A percentile compares a stretch with the other conserved stretches of the same genome.
Conservation (phyloP, 768 basidiomycete genomes). For the Cystobasidium tubakii region DNA sequence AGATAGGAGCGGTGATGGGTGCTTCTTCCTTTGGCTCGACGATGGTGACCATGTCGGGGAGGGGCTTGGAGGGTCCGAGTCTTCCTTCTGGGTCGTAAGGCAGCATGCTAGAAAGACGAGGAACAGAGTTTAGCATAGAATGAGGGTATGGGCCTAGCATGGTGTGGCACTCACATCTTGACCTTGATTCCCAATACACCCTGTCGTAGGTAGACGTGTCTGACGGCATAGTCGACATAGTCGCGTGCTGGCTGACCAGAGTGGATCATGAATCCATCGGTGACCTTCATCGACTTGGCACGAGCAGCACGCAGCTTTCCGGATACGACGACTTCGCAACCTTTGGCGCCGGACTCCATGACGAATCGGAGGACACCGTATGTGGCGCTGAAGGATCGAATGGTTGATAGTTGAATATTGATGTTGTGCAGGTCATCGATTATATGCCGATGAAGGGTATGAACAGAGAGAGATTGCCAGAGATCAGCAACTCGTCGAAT, state of each 20-base stretch:
- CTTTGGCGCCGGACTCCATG: slow-evolving; percentile 99
- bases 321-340: slow-evolving; percentile 98
- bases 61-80: slow-evolving; percentile 80
- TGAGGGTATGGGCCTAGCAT: too few species aligned
- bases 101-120: slow-evolving; percentile 68
- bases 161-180: slow-evolving; percentile 93
- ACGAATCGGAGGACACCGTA: slow-evolving; percentile 99
- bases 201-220: slow-evolving; percentile 95
- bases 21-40: slow-evolving; percentile 47
- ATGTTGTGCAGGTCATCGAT: too few species aligned
- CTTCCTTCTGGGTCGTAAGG: slow-evolving; percentile 87
- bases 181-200: slow-evolving; percentile 99
- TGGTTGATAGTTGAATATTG: not conserved
- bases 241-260: slow-evolving; percentile 96
- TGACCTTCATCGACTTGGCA: slow-evolving; percentile 99
- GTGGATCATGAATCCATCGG: slow-evolving; percentile 80
- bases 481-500: too few species aligned
- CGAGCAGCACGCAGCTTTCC: slow-evolving; percentile 99
- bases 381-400: slow-evolving; percentile 62
- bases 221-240: slow-evolving; percentile 94
- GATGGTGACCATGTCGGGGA: slow-evolving; percentile 89
- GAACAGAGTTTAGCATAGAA: too few species aligned
- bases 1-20: slow-evolving; percentile 32
- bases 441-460: too few species aligned
- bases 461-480: too few species aligned